A percentile compares a stretch with the other conserved stretches of the same genome.
phyloP scores from a whole-genome alignment of 2,329 filamentous ascomycete species.

The Didymella keratinophila region DNA sequence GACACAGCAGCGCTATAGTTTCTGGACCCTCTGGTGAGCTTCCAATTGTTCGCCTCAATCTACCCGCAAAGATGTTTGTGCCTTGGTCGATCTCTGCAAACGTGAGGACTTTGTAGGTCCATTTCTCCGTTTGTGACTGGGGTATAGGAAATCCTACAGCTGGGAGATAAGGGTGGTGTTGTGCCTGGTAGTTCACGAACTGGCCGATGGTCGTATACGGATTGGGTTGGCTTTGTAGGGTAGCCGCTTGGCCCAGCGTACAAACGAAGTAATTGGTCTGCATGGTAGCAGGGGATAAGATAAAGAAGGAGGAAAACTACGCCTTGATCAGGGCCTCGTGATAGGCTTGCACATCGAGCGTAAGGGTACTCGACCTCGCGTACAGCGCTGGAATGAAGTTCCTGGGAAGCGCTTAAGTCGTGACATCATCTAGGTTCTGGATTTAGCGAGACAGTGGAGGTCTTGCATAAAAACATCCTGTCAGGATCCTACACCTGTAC shows the following conservation, averaged over 20 bases:
- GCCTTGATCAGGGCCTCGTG: background rate
- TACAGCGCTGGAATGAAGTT: conserved; percentile 8
- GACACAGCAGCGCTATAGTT: conserved; percentile 63
- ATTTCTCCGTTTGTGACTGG: conserved; percentile 22
- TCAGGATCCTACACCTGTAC: background rate
- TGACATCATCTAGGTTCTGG: conserved; percentile 37
- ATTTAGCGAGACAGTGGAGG: conserved; percentile 10
- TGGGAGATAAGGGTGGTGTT: conserved; percentile 47
- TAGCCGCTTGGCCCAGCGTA: conserved; percentile 64
- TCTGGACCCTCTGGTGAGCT: conserved; percentile 20
- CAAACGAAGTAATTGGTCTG: conserved; percentile 66
- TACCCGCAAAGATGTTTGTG: conserved; percentile 48
- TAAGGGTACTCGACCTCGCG: conserved; percentile 1
- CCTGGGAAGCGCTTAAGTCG: conserved; percentile 27
- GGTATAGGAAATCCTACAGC: conserved; percentile 62
- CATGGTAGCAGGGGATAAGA: conserved; percentile 23
- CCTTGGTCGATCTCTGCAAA: conserved; percentile 49
- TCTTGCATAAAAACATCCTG: background rate
- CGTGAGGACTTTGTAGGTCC: conserved; percentile 44
- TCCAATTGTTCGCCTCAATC: conserved; percentile 34
- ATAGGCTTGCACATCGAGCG: background rate
- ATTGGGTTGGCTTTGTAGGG: conserved; percentile 46
- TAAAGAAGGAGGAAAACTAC: background rate
- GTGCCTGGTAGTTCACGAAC: conserved; percentile 60
- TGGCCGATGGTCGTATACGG: conserved; percentile 58